phyloP scores from a whole-genome alignment of 768 basidiomycete genomes.

The Piloderma croceum region DNA sequence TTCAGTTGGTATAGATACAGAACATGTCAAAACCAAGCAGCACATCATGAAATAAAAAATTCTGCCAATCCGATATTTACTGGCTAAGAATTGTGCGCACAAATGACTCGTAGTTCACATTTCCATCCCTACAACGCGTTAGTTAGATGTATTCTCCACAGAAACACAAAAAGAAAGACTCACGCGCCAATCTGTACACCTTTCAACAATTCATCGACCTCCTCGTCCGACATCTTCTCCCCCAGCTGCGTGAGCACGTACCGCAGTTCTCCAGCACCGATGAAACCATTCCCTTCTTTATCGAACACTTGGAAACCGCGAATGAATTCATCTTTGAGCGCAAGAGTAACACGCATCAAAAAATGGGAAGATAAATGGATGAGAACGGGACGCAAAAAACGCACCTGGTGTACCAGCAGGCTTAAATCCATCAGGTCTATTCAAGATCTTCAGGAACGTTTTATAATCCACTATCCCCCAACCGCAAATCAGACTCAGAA shows the following conservation, averaged over 20 bases:
- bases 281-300: conserved; percentile 89
- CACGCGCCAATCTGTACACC: conserved; percentile 88
- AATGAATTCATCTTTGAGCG: conserved; percentile 87
- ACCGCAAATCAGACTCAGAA: too few species aligned
- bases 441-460: conserved; percentile 84
- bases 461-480: conserved; percentile 92
- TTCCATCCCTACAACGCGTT: conserved; percentile 67
- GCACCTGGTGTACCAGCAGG: conserved; percentile 92
- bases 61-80: too few species aligned
- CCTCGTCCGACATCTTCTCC: conserved; percentile 97
- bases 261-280: conserved; percentile 86
- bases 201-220: conserved; percentile 96
- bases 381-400: too few species aligned
- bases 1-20: too few species aligned
- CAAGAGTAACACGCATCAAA: conserved; percentile 6
- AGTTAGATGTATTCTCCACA: conserved; percentile 7
- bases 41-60: too few species aligned
- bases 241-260: conserved; percentile 95
- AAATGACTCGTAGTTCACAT: conserved; percentile 96
- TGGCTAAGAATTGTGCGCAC: conserved; percentile 91
- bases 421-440: conserved; percentile 94
- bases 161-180: conserved; percentile 27
- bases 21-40: too few species aligned
- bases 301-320: conserved; percentile 99
- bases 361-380: not conserved